Evolutionary conservation across 2,329 filamentous ascomycete genomes (phyloP), one percentile per base, ranked within the genome.

Genomic region (Paraphaeosphaeria sporulosa): DNA sequence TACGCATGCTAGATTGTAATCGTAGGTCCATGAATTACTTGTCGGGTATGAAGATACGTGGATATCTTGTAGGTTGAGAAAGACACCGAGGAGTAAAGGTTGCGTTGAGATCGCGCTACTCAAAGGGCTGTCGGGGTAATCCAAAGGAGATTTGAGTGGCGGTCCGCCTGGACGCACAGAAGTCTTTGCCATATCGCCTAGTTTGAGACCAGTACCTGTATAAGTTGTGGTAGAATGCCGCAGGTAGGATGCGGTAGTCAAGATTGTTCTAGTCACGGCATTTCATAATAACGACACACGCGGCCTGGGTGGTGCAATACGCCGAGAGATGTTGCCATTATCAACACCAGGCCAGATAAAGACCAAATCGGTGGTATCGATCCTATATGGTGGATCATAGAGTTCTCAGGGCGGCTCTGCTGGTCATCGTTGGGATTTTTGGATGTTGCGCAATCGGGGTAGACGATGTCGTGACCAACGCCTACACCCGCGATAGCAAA

Each of bases 1-100:
- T 13, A 47, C 44, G n/a, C 44, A 47, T 47, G 21, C 44, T n/a
- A 47, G 13, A 15, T 47, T 47, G 44, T 47, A 47, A n/a, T 47
- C 44, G 44, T 47, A 47, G 23, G 44, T 47, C 23, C 23, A 47
- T 7, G 23, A 47, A 23, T 30, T 47, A 10, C 23, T 47, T 21
- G 44, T 47, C 17, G 44, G 23, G 2, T 47, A 23, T 7, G 44
- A 47, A n/a, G 44, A 47, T 17, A 47, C 44, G 19, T 30, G 23
- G 3, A 47, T 30, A 10, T 47, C 44, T 47, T 47, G 44, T 15
- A 47, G 23, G 17, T 47, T 47, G 12, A 47, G 44, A 30, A 47
- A 47, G 5, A 47, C 44, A 8, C 44, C 44, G 23, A 47, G 23
- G 5, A 47, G 44, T 47, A 47, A 19, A 17, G 44, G 44, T 30